Base-by-base conservation (phyloP, 2,329 filamentous ascomycete species). In the Beauveria rudraprayagi region DNA sequence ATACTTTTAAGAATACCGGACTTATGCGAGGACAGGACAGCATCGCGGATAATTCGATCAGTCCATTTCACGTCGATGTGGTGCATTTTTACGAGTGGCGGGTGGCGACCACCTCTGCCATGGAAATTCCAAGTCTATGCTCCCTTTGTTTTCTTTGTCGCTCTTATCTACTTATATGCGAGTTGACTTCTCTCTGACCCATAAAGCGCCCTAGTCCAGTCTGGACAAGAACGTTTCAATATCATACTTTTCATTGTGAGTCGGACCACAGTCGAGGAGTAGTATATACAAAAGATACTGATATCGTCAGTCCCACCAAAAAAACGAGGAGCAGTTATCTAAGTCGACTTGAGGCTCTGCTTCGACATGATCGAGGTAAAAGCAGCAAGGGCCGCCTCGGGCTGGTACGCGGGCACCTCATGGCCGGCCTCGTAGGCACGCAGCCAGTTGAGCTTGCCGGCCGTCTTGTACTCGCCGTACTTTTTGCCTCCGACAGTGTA, bases 401-500 rank as follows among this genome's bases (percentile, higher is more conserved):
- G 65, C 47, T 65, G 63, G 44, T 66, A 66, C 1, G 64, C 56
- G 16, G 64, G 63, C 3, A 66, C 19, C 62, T 77, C 72, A 63
- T 79, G 77, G 0, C 77, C 77, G 0, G 79, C 78, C 1, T 71
- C 76, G 63, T 73, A 80, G 2, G 81, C 78, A 22, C 75, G 72
- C 64, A 82, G 67, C 70, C 79, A 83, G 50, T 73, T 77, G 44
- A 83, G 68, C 62, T 82, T 81, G 7, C 74, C 77, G 5, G 74
- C 71, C 0, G 67, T 76, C 73, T 85, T 84, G 69, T 78, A 83
- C 37, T 74, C 73, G 3, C 82, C 82, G 28, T 71, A 74, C 41
- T 76, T 68, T 22, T 69, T 72, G 1, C 82, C 82, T 47, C 75
- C 70, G 2, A 84, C 77, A 0, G 73, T 82, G 65, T 83, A 85